Evolutionary conservation across 306 rosid species (phyloP), one percentile per base, ranked within the genome.

Genomic region (Nissolia schottii): DNA sequence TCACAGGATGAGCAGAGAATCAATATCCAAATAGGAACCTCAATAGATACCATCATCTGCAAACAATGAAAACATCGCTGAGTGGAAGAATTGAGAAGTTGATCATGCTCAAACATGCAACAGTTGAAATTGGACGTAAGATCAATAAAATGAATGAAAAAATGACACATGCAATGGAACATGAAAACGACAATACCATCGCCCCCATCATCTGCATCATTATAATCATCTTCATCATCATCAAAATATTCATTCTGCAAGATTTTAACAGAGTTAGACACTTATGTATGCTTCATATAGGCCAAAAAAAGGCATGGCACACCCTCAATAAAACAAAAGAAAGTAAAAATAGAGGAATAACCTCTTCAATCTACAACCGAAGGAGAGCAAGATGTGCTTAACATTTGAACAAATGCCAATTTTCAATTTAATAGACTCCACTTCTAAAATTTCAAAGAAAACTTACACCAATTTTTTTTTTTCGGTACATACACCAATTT

Each of bases 141-240:
- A 31, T 54, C 5, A 61, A 24, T 19, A 6, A 65, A 66, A 67
- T 37, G 54, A 51, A 70, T 9, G n/a, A 14, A 43, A 78, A 16
- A 50, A 5, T 9, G 14, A 16, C 16, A 16, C 40, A 20, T 49
- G 83, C 37, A 60, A 19, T 48, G 51, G 16, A 51, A 20, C 8
- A 65, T 32, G 66, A 53, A 54, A 60, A 46, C 60, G 75, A 55
- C 15, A 75, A 13, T 80, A 87, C 87, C 92, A 18, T 55, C 29
- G n/a, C n/a, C n/a, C 15, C 86, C 87, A 0, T 70, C 85, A 14
- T 75, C 84, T 22, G 15, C 56, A 51, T 40, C 72, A 75, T 69
- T 77, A 66, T 25, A 82, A 38, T 53, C 74, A 19, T 87, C 92
- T 1, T 87, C 92, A 28, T 87, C 89, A 4, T 87, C 92, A 35